These are phyloP conservation scores for Didymella exigua DNA, from an alignment of 2,329 filamentous ascomycete genomes.

Conservation along the genomic window DNA sequence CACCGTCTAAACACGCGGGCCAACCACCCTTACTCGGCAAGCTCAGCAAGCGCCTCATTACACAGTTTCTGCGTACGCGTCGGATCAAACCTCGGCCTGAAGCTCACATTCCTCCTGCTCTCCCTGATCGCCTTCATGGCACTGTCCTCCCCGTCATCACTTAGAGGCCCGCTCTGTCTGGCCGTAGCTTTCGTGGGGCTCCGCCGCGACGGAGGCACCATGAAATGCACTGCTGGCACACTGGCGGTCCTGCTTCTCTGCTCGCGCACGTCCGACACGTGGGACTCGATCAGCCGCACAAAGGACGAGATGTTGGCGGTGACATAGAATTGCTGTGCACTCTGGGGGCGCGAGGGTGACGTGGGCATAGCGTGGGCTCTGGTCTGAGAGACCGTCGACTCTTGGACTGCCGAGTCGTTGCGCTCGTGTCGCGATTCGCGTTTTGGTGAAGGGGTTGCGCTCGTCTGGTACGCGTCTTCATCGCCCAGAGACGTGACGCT, in stretches of 20 bases:
- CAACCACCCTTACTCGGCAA: not conserved
- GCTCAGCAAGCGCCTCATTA: constrained; percentile 37
- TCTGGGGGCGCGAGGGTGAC: constrained; percentile 7
- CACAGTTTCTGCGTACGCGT: constrained; percentile 33
- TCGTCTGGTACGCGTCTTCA: constrained; percentile 9
- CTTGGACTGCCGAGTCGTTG: not conserved
- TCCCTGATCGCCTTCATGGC: constrained; percentile 20
- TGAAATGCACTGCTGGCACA: constrained; percentile 20
- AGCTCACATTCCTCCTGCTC: constrained; percentile 24
- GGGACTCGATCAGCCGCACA: constrained; percentile 32
- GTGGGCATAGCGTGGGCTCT: constrained; percentile 6
- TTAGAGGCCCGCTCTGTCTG: not conserved
- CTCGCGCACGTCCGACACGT: constrained; percentile 34
- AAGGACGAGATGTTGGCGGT: constrained; percentile 36
- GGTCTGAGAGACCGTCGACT: not conserved
- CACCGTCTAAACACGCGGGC: not conserved
- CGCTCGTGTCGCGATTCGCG: not conserved
- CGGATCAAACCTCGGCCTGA: constrained; percentile 41
- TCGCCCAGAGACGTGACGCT: constrained; percentile 29
- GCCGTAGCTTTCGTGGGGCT: constrained; percentile 21
- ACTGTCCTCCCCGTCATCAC: constrained; percentile 4
- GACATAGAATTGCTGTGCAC: constrained; percentile 27
- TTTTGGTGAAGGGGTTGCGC: not conserved
- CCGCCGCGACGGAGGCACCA: constrained; percentile 19
- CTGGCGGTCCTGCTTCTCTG: constrained; percentile 27